Base-by-base conservation (phyloP, 805 yeast genomes). In the Brettanomyces sp. region DNA sequence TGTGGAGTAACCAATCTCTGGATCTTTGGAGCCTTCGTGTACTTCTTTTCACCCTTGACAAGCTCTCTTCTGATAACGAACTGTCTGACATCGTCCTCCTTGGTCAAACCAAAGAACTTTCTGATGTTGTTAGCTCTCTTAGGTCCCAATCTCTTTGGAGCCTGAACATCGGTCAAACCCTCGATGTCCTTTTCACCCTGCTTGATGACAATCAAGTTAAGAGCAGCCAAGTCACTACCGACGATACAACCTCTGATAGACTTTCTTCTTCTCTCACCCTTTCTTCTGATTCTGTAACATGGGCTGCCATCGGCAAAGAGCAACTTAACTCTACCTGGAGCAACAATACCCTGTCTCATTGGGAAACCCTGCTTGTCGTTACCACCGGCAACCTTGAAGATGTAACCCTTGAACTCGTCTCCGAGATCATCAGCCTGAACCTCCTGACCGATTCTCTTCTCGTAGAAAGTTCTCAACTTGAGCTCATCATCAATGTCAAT, bases 331-430 rank as follows among this genome's bases (percentile, higher is more conserved):
- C 99, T 95, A 83, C 95, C 89, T 77, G 99, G 98, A 80, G 88
- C 93, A 82, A 93, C 79, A 59, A 93, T 99, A 85, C 99, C 99
- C 79, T 95, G 99, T 78, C 90, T 93, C 99, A 95, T 93, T 78
- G 99, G 98, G 96, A 93, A 93, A 80, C 99, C 99, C 81, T 93
- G 99, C 80, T 93, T 93, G 80, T 93, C 99, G 85, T 93, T 93
- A 84, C 99, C 99, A 72, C 99, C 99, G 65, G 97, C 76, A 74
- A 93, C 90, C 81, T 85, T 95, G 86, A 93, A 90, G 70, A 88
- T 74, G 89, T 93, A 93, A 69, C 99, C 99, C 77, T 89, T 91
- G 91, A 91, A 88, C 79, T 95, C 99, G 67, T 93, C 98, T 69
- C 95, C 95, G 65, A 93, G 85, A 57, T 88, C 74, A 74, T 93